Evolutionary conservation across 306 rosid species (phyloP).

Genomic region (Cicer chorassanicum): DNA sequence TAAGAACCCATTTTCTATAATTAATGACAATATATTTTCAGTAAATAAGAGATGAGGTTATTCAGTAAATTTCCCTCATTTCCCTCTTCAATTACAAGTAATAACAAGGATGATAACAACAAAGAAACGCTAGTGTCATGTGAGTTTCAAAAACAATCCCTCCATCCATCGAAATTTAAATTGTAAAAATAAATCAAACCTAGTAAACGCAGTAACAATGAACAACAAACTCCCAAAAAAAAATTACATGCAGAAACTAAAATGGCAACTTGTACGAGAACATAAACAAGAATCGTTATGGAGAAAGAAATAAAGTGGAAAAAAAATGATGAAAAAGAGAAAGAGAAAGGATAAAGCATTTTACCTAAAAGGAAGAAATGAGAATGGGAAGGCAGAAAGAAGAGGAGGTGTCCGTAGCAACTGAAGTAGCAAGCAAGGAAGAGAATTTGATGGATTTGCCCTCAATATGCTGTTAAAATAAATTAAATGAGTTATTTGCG

Average conservation of each 20-base stretch:
- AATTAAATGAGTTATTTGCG: background rate
- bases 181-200: background rate
- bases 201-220: background rate
- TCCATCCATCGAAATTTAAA: background rate
- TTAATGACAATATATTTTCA: too few species aligned
- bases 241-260: background rate
- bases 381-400: background rate
- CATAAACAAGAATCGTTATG: background rate
- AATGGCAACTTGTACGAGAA: background rate
- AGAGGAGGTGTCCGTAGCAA: background rate
- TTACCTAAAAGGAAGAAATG: background rate
- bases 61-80: too few species aligned
- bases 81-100: too few species aligned
- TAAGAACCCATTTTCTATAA: too few species aligned
- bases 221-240: background rate
- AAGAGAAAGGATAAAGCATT: background rate
- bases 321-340: too few species aligned
- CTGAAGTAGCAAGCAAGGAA: background rate
- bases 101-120: background rate
- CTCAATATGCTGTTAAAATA: background rate
- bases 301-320: background rate
- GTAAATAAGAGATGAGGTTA: too few species aligned
- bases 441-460: background rate
- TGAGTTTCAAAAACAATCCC: slow-evolving; percentile 3
- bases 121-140: background rate